These are phyloP conservation scores for Kodamaea hsintzibuensis DNA, from an alignment of 805 yeast species.

Conservation along the genomic window DNA sequence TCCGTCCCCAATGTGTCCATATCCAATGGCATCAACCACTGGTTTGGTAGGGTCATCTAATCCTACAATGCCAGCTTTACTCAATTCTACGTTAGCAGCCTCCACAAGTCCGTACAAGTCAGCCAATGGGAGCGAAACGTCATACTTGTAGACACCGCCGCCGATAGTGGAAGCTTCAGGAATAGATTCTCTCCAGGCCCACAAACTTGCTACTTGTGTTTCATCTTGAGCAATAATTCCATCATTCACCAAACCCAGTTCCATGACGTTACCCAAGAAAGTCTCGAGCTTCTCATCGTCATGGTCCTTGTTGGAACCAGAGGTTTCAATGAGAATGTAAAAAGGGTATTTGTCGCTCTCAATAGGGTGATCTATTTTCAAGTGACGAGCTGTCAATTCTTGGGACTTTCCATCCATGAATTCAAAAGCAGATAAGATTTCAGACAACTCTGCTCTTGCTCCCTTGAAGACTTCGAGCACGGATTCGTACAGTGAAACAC, in stretches of 20 bases:
- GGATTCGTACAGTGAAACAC: conserved; percentile 75
- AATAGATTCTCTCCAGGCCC: conserved; percentile 95
- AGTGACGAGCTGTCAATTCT: conserved; percentile 58
- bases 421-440: conserved; percentile 89
- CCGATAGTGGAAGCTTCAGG: conserved; percentile 83
- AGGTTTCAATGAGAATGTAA: conserved; percentile 88
- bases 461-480: conserved; percentile 79
- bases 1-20: conserved; percentile 99
- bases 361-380: conserved; percentile 70
- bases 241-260: conserved; percentile 78
- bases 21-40: conserved; percentile 87
- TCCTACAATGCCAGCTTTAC: conserved; percentile 58
- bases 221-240: conserved; percentile 97
- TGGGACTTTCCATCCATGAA: conserved; percentile 83
- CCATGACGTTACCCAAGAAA: conserved; percentile 84
- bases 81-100: conserved; percentile 65
- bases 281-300: conserved; percentile 87
- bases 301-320: conserved; percentile 93
- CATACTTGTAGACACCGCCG: conserved; percentile 98
- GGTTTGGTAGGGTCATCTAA: conserved; percentile 64
- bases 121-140: conserved; percentile 85
- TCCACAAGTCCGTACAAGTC: conserved; percentile 81
- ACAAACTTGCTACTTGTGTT: conserved; percentile 74
- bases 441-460: conserved; percentile 78
- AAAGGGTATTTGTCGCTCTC: conserved; percentile 78